Conservation (phyloP, 352 stramenopile genomes). For the Phytophthora meadii region DNA sequence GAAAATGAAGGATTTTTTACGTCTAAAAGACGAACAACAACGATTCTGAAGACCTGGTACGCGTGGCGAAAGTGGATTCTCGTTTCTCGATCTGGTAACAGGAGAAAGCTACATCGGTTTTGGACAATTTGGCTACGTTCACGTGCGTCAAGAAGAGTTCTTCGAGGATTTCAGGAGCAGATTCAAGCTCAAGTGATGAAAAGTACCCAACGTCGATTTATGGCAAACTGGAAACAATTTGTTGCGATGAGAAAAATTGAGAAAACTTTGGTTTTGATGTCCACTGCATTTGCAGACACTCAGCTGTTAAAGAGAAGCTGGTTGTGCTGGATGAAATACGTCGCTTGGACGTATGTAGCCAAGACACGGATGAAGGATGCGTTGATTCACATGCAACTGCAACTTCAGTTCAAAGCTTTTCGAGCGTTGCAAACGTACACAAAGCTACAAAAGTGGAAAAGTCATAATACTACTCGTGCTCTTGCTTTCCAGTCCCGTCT, state of each 20-base stretch:
- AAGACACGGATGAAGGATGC: conserved; percentile 37
- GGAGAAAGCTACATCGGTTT: conserved; percentile 26
- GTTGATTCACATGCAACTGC: conserved; percentile 35
- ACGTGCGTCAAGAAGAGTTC: conserved; percentile 5
- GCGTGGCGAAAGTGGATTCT: conserved; percentile 51
- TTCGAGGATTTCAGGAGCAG: conserved; percentile 31
- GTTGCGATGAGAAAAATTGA: conserved; percentile 38
- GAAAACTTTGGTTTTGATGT: conserved; percentile 40
- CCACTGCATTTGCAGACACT: conserved; percentile 27
- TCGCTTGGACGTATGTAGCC: neutral
- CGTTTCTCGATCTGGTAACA: conserved; percentile 26
- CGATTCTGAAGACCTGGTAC: conserved; percentile 36
- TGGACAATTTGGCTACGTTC: conserved; percentile 35
- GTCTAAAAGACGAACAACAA: conserved; percentile 5
- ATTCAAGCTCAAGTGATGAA: conserved; percentile 29
- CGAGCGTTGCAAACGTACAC: conserved; percentile 12
- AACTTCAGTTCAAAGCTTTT: conserved; percentile 33
- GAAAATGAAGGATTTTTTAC: conserved; percentile 8
- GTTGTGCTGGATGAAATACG: conserved; percentile 28
- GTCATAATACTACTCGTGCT: neutral
- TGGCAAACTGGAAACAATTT: conserved; percentile 40
- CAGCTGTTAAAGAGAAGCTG: conserved; percentile 29
- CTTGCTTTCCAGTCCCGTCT: neutral
- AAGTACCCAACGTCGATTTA: conserved; percentile 19
- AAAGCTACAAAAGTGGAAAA: conserved; percentile 16